Evolutionary conservation across 495 filamentous ascomycete species (phyloP), one percentile per base, ranked within the genome.

Genomic region (Saxispiralis lemnorum): DNA sequence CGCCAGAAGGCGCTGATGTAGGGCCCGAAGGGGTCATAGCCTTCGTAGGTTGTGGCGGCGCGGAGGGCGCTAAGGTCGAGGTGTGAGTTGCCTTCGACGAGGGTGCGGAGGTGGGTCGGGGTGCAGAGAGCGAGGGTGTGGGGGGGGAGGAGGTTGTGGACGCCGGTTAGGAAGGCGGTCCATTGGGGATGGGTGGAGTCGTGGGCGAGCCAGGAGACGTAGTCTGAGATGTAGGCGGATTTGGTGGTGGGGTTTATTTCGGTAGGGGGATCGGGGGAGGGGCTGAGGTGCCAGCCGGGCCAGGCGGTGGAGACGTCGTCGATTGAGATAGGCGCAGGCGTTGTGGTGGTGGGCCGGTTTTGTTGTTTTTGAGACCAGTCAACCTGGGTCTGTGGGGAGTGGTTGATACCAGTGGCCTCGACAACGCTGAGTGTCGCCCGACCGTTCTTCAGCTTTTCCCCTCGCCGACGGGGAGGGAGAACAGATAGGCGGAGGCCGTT

Each of bases 1-100:
- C 60, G 66, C 89, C 89, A 97, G 60, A 97, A 95, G 45, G 83
- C 72, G 4, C 64, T 54, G 40, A 97, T 75, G 13, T 76, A 70
- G 5, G 64, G 70, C 54, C 87, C 75, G 7, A 61, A 59, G 1
- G 75, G 66, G 33, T 74, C 68, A 14, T 83, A 84, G 34, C 70
- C 73, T 34, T 87, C 78, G 57, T 96, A 95, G 13, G 71, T 69
- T 0, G 82, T 66, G 45, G 73, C 69, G 10, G 64, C 65, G 55
- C 79, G 71, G 4, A 97, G 70, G 45, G 77, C 76, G 7, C 66
- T 48, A 11, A 93, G 64, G 56, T 86, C 73, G 47, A 96, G 84
- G 47, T 79, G 80, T 3, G 72, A 64, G 2, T 39, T 40, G 18
- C 89, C 89, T 61, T 96, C 85, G 0, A 94, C 71, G 1, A 94